These are phyloP conservation scores for Ganoderma meredithae DNA, from an alignment of 1,284 basidiomycete species.

Conservation along the genomic window DNA sequence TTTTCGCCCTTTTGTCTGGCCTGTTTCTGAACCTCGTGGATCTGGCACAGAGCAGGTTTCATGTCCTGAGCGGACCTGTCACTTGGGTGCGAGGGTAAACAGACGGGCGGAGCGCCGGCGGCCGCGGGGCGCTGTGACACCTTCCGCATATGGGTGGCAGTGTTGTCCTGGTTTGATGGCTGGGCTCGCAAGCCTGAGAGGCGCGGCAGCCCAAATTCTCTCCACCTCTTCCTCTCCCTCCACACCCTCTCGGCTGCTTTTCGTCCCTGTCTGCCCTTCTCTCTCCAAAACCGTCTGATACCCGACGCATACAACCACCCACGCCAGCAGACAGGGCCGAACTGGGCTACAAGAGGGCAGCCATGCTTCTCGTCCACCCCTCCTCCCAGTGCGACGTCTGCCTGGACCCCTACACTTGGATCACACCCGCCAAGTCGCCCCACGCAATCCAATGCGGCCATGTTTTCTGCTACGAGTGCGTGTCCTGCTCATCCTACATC, in stretches of 20 bases:
- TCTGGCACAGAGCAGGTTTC: background rate
- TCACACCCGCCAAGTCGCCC: conserved; percentile 54
- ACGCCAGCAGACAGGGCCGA: conserved; percentile 14
- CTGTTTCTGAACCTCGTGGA: background rate
- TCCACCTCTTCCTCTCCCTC: conserved; percentile 17
- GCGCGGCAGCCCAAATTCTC: conserved; percentile 18
- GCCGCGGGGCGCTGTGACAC: conserved; percentile 24
- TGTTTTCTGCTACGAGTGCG: conserved; percentile 70
- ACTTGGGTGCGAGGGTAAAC: conserved; percentile 11
- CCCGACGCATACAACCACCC: conserved; percentile 4
- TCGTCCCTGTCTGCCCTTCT: background rate
- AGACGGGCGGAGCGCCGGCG: conserved; percentile 18
- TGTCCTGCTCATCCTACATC: conserved; percentile 18
- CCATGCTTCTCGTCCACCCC: conserved; percentile 63
- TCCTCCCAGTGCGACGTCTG: conserved; percentile 76
- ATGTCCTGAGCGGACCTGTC: conserved; percentile 12
- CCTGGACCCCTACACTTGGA: conserved; percentile 63
- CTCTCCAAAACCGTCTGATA: conserved; percentile 1
- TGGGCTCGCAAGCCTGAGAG: conserved; percentile 15
- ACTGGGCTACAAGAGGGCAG: conserved; percentile 16
- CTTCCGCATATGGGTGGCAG: conserved; percentile 26
- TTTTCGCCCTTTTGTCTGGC: background rate
- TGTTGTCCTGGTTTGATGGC: conserved; percentile 28
- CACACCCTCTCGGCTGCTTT: conserved; percentile 7
- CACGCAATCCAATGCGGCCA: conserved; percentile 75